phyloP scores from a whole-genome alignment of 257 asterid species.

The Voacanga thouarsii region DNA sequence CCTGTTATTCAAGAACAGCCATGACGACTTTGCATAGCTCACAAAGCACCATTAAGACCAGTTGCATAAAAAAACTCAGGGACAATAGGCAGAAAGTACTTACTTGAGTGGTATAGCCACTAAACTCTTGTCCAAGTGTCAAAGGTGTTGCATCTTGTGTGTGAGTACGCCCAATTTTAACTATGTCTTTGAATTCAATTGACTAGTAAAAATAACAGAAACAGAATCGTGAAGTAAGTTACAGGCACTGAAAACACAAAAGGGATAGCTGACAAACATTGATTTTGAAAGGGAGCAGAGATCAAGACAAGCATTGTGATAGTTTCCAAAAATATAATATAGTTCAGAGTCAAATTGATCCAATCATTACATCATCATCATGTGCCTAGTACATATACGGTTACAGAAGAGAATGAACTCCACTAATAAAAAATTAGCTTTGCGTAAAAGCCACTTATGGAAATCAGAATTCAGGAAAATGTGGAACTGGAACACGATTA shows the following conservation, averaged over 20 bases:
- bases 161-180: conserved; percentile 98
- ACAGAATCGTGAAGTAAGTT: background rate
- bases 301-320: background rate
- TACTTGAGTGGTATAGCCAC: conserved; percentile 98
- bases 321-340: background rate
- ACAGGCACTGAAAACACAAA: background rate
- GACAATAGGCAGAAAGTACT: conserved; percentile 26
- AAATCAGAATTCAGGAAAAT: background rate
- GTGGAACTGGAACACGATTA: background rate
- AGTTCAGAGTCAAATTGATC: background rate
- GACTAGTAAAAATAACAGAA: conserved; percentile 46
- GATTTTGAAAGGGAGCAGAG: background rate
- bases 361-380: background rate
- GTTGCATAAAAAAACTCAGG: background rate
- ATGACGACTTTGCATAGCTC: conserved; percentile 1
- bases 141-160: conserved; percentile 99
- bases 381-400: background rate
- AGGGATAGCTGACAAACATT: background rate
- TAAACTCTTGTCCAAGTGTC: conserved; percentile 99
- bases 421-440: background rate
- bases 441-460: background rate
- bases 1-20: conserved; percentile 43
- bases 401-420: background rate
- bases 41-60: background rate
- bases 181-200: conserved; percentile 77